Conservation (phyloP, 2,329 filamentous ascomycete species). For the Pyrenochaeta sp. region DNA sequence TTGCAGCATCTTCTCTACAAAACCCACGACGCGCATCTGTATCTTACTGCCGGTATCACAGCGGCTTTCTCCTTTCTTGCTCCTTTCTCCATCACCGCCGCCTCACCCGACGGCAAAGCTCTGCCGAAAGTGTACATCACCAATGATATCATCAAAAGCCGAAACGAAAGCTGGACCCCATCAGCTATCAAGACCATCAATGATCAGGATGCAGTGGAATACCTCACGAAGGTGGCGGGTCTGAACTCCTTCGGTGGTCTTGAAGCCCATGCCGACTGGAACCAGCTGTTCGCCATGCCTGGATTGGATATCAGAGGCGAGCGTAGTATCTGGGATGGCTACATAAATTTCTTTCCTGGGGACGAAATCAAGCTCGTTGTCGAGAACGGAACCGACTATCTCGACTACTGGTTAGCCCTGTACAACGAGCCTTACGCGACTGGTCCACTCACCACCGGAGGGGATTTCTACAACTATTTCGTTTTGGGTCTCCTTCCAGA, state of each 20-base stretch:
- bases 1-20: slow-evolving; percentile 39
- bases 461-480: slow-evolving; percentile 58
- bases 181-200: slow-evolving; percentile 40
- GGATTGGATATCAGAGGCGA: slow-evolving; percentile 23
- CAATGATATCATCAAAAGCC: slow-evolving; percentile 32
- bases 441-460: slow-evolving; percentile 49
- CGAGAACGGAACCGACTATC: slow-evolving; percentile 29
- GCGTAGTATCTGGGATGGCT: slow-evolving; percentile 20
- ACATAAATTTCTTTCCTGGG: slow-evolving; percentile 50
- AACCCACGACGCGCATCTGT: slow-evolving; percentile 46
- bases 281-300: slow-evolving; percentile 40
- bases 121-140: slow-evolving; percentile 46
- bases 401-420: slow-evolving; percentile 29
- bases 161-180: slow-evolving; percentile 29
- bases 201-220: slow-evolving; percentile 31
- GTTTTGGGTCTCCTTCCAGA: slow-evolving; percentile 44
- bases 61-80: slow-evolving; percentile 35
- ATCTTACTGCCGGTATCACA: slow-evolving; percentile 34
- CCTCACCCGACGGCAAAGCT: slow-evolving; percentile 33
- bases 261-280: slow-evolving; percentile 56
- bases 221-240: slow-evolving; percentile 28
- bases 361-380: slow-evolving; percentile 31
- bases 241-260: slow-evolving; percentile 47
- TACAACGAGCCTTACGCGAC: slow-evolving; percentile 30
- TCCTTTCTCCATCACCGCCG: slow-evolving; percentile 35